Evolutionary conservation across 441 rosid species (phyloP).

Genomic region (Capsella rubella): DNA sequence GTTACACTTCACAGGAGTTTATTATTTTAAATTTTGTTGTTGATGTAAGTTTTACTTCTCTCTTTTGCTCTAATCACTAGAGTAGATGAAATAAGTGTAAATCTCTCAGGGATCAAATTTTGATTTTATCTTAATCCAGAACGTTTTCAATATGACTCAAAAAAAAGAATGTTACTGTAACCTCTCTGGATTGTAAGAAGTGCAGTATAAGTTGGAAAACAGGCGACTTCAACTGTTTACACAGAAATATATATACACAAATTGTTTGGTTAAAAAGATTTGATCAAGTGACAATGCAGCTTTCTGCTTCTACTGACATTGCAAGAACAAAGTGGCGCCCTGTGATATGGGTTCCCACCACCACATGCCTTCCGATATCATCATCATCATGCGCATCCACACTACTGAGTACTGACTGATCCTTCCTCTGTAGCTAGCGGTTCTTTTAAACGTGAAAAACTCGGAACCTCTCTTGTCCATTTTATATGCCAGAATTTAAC

Average conservation of each 20-base stretch:
- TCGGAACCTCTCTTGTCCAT: conserved; percentile 22
- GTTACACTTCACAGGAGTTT: neutral
- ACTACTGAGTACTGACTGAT: no score
- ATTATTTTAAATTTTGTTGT: neutral
- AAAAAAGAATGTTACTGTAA: neutral
- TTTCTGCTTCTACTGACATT: conserved; percentile 30
- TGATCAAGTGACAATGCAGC: conserved; percentile 29
- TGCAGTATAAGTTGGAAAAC: neutral
- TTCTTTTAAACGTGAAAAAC: conserved; percentile 16
- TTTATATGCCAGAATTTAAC: conserved; percentile 26
- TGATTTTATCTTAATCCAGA: no score
- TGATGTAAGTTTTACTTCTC: neutral
- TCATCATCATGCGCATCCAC: conserved; percentile 26
- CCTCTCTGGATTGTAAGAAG: neutral
- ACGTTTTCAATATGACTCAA: no score
- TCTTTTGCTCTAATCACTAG: conserved; percentile 6
- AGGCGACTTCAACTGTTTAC: conserved; percentile 6
- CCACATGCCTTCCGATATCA: conserved; percentile 33
- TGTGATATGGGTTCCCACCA: conserved; percentile 36
- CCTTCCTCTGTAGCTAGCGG: no score
- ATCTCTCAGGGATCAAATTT: no score
- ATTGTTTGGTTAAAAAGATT: conserved; percentile 11
- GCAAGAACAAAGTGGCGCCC: conserved; percentile 31
- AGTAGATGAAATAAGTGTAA: neutral
- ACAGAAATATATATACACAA: conserved; percentile 15